Evolutionary conservation across 208 protist genomes (phyloP).

Genomic region (Acanthamoeba royreba): DNA sequence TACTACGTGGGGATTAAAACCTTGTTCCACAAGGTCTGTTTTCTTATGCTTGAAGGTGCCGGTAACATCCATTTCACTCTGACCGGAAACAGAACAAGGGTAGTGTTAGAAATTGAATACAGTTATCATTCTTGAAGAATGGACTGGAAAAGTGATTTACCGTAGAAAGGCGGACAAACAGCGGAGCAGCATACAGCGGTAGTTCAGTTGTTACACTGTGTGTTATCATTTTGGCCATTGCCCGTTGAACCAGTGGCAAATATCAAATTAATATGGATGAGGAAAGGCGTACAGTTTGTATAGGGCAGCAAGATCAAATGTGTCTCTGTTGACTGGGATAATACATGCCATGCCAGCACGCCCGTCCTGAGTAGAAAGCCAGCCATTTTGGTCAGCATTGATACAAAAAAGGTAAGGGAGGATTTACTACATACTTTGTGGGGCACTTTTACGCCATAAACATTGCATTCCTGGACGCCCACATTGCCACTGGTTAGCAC

Average conservation of each 20-base stretch:
- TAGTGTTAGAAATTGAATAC: no score
- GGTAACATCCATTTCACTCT: constrained; percentile 48
- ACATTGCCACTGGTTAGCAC: not conserved
- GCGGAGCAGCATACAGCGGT: not conserved
- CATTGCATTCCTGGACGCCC: constrained; percentile 11
- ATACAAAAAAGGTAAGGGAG: not conserved
- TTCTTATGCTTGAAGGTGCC: constrained; percentile 70
- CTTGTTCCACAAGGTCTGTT: constrained; percentile 47
- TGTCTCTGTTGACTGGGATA: not conserved
- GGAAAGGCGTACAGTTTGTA: constrained; percentile 4
- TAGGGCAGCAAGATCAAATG: not conserved
- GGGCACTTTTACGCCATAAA: constrained; percentile 52
- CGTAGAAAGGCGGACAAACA: not conserved
- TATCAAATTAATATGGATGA: not conserved
- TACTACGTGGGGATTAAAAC: constrained; percentile 47
- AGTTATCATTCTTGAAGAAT: not conserved
- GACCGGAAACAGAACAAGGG: not conserved
- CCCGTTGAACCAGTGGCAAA: not conserved
- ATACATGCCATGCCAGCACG: constrained; percentile 60
- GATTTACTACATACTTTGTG: not conserved
- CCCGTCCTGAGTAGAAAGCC: not conserved
- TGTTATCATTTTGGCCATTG: not conserved
- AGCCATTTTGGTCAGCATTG: not conserved
- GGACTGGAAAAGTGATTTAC: not conserved
- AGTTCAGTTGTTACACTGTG: not conserved